Evolutionary conservation across 345 rosid genomes (phyloP).

Genomic region (Citrus sp.): DNA sequence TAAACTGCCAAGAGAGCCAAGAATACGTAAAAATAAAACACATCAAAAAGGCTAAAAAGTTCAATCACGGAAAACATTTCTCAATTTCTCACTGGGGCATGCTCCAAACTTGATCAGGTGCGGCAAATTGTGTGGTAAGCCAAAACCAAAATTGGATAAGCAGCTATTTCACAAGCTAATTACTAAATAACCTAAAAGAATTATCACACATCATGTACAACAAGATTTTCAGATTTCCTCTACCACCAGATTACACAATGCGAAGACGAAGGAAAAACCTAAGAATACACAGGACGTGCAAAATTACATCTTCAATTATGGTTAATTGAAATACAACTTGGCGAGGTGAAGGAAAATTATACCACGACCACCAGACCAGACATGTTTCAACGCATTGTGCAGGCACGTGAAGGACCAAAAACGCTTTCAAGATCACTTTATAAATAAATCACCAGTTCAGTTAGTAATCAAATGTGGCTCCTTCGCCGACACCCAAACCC

Average conservation of each 20-base stretch:
- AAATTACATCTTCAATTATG: slow-evolving; percentile 36
- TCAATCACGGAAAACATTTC: not conserved
- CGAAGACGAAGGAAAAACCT: slow-evolving; percentile 20
- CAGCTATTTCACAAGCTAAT: slow-evolving; percentile 37
- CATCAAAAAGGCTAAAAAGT: not conserved
- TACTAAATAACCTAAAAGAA: slow-evolving; percentile 41
- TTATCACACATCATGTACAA: slow-evolving; percentile 58
- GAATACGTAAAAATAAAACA: not conserved
- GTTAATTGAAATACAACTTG: slow-evolving; percentile 32
- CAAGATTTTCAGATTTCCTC: slow-evolving; percentile 37
- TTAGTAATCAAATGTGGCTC: slow-evolving; percentile 19
- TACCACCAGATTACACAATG: slow-evolving; percentile 26
- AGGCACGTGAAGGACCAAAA: slow-evolving; percentile 15
- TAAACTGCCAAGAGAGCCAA: too few relatives aligned
- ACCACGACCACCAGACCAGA: slow-evolving; percentile 25
- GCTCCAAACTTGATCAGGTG: slow-evolving; percentile 12
- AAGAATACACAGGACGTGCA: slow-evolving; percentile 22
- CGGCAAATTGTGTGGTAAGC: slow-evolving; percentile 5
- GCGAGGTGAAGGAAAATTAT: slow-evolving; percentile 16
- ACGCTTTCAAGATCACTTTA: slow-evolving; percentile 15
- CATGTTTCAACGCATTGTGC: slow-evolving; percentile 25
- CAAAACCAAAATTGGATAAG: slow-evolving; percentile 26
- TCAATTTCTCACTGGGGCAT: not conserved
- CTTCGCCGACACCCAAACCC: slow-evolving; percentile 15
- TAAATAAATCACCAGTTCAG: slow-evolving; percentile 3